A percentile compares a stretch with the other conserved stretches of the same genome.
These are phyloP conservation scores for Lepidium campestre DNA, from an alignment of 441 rosid species.

Conservation along the genomic window DNA sequence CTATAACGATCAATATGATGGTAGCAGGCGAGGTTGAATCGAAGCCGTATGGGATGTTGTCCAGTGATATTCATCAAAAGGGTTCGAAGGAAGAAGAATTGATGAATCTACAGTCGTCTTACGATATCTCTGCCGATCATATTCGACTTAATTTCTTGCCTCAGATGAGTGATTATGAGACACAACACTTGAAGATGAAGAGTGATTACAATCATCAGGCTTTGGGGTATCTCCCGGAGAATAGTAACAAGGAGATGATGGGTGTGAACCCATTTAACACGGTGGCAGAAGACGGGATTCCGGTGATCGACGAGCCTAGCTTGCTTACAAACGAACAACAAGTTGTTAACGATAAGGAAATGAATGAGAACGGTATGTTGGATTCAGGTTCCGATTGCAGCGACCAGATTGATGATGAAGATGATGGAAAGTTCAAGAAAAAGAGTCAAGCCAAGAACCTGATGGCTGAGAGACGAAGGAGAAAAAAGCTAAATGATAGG, in stretches of 20 bases:
- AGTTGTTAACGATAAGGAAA: conserved; percentile 37
- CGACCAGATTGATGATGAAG: conserved; percentile 80
- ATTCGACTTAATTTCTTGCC: conserved; percentile 42
- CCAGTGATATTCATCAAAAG: conserved; percentile 26
- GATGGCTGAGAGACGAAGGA: conserved; percentile 58
- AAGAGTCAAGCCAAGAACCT: conserved; percentile 55
- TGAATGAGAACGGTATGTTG: conserved; percentile 44
- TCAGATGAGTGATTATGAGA: conserved; percentile 31
- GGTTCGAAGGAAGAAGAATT: conserved; percentile 29
- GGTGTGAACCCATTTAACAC: conserved; percentile 26
- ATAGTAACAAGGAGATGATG: conserved; percentile 29
- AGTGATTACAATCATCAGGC: conserved; percentile 28
- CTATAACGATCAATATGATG: conserved; percentile 29
- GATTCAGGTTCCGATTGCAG: conserved; percentile 75
- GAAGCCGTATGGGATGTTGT: conserved; percentile 25
- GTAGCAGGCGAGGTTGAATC: conserved; percentile 31
- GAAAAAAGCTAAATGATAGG: conserved; percentile 66
- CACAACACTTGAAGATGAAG: conserved; percentile 30
- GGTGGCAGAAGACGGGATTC: conserved; percentile 23
- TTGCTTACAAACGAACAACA: conserved; percentile 29
- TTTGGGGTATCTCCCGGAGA: conserved; percentile 31
- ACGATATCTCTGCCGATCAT: conserved; percentile 39
- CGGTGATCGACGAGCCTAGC: conserved; percentile 37
- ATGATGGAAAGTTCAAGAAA: conserved; percentile 41
- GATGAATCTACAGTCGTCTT: conserved; percentile 34